phyloP scores from a whole-genome alignment of 1,284 basidiomycete genomes.

The Ustilago vetiveriae region DNA sequence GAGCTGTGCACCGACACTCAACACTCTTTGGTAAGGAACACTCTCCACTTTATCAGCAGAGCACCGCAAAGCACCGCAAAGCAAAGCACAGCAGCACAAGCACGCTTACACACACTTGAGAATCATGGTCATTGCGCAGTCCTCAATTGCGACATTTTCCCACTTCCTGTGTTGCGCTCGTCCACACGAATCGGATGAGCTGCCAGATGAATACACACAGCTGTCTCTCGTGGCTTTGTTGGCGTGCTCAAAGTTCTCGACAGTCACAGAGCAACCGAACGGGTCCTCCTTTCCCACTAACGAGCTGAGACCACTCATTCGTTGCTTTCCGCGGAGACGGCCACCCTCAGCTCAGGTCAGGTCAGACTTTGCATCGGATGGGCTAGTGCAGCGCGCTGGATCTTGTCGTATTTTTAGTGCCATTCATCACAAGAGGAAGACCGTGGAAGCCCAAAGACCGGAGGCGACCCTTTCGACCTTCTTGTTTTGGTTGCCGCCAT shows the following conservation, averaged over 20 bases:
- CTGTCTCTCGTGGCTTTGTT: neutral
- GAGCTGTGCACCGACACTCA: neutral
- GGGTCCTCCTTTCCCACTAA: too few relatives aligned
- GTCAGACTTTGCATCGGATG: too few relatives aligned
- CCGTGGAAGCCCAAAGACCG: constrained; percentile 4
- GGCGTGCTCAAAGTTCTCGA: neutral
- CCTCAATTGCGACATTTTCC: neutral
- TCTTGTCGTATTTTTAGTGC: neutral
- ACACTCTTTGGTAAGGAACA: neutral
- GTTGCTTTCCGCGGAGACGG: too few relatives aligned
- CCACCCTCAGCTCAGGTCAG: too few relatives aligned
- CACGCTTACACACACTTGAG: neutral
- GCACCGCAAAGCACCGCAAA: neutral
- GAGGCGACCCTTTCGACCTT: neutral
- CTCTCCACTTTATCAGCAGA: neutral
- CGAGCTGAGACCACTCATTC: too few relatives aligned
- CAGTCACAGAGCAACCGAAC: neutral
- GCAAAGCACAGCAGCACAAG: neutral
- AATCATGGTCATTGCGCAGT: neutral
- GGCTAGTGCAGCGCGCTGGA: too few relatives aligned
- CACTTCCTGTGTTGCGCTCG: too few relatives aligned
- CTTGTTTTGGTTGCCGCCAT: neutral
- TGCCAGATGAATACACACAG: too few relatives aligned
- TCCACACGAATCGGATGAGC: neutral
- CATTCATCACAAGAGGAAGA: constrained; percentile 1